phyloP scores from a whole-genome alignment of 1,284 basidiomycete species.

The Malassezia nana region DNA sequence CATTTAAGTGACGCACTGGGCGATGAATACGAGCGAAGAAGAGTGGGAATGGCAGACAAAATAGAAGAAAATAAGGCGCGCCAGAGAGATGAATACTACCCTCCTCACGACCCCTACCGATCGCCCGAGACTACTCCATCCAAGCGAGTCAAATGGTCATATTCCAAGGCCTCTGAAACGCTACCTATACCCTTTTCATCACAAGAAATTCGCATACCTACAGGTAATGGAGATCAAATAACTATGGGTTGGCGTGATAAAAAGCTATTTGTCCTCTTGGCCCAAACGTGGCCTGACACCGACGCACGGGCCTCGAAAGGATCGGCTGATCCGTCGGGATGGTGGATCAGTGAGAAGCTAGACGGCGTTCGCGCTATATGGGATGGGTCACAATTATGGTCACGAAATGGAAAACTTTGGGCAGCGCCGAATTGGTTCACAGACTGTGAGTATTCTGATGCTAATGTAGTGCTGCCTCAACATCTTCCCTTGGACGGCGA shows the following conservation, averaged over 20 bases:
- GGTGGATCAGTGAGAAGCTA: conserved; percentile 60
- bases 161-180: neutral
- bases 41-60: conserved; percentile 42
- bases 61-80: neutral
- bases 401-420: conserved; percentile 58
- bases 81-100: neutral
- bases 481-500: conserved; percentile 59
- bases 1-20: conserved; percentile 57
- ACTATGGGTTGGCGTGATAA: neutral
- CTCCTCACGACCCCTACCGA: neutral
- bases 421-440: conserved; percentile 58
- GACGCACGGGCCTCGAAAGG: neutral
- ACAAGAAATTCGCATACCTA: neutral
- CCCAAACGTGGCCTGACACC: conserved; percentile 54
- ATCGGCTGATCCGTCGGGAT: conserved; percentile 55
- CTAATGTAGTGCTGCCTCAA: conserved; percentile 54
- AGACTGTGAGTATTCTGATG: conserved; percentile 51
- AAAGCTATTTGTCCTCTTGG: conserved; percentile 52
- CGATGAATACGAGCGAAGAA: conserved; percentile 55
- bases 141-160: conserved; percentile 28
- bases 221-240: neutral
- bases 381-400: conserved; percentile 57
- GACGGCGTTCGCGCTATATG: conserved; percentile 54
- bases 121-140: conserved; percentile 50
- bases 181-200: neutral